Evolutionary conservation across 1,284 basidiomycete genomes (phyloP), one percentile per base, ranked within the genome.

Genomic region (Cryptococcus jaspeensis): DNA sequence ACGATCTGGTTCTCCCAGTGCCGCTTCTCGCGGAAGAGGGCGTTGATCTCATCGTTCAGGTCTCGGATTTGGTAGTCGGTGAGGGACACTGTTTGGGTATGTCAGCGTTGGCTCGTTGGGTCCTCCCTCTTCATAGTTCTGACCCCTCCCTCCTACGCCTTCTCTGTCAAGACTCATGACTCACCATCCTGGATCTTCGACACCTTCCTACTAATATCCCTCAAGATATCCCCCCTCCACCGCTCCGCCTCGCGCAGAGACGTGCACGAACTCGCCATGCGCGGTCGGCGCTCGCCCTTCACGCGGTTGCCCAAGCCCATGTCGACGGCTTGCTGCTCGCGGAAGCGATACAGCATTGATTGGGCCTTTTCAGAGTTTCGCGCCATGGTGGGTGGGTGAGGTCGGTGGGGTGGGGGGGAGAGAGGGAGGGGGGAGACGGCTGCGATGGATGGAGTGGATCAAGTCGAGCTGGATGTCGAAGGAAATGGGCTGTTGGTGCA

Each of bases 1-100:
- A 98, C 86, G 51, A 98, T 97, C 76, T 98, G 94, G 65, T 92
- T 93, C 81, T 98, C 95, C 91, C 93, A 99, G 75, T 96, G 92
- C 36, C 88, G 79, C 78, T 98, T 98, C 78, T 99, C 95, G 36
- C 95, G 84, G 81, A 99, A 80, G 11, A 97, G 81, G 72, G 88
- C 91, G 81, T 99, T 99, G 70, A 99, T 99, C 74, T 98, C 93
- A 76, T 99, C 95, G 73, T 99, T 99, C 44, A 96, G 74, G 76
- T 96, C 95, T 44, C 95, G 87, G 35, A 96, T 86, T 80, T 98
- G 94, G 73, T 96, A 98, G 78, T 99, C 93, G 25, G 90, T 91
- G 73, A 99, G 76, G 51, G 59, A 55, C 6, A 56, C 59, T 61
- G 37, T n/a, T 20, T 18, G 16, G 23, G n/a, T 32, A 23, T 11